These are phyloP conservation scores for Mariannaea elegans DNA, from an alignment of 2,329 filamentous ascomycete species.

Conservation along the genomic window DNA sequence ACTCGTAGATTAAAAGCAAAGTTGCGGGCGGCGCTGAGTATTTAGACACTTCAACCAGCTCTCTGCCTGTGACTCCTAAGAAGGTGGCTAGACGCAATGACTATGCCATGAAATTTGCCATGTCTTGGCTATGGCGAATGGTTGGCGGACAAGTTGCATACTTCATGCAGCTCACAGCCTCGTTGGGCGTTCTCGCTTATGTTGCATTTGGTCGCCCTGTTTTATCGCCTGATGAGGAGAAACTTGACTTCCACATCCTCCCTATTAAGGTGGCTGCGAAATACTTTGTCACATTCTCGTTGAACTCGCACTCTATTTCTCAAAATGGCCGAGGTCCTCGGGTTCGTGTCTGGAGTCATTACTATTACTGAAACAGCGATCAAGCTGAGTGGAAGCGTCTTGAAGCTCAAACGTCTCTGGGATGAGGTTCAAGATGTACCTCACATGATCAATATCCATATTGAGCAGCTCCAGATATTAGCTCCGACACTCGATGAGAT, in stretches of 20 bases:
- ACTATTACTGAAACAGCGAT: constrained; percentile 23
- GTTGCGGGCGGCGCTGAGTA: too few relatives aligned
- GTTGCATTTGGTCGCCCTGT: too few relatives aligned
- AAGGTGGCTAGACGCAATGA: too few relatives aligned
- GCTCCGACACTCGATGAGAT: not conserved
- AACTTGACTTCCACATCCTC: not conserved
- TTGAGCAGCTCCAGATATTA: constrained; percentile 4
- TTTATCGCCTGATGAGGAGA: too few relatives aligned
- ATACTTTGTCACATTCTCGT: too few relatives aligned
- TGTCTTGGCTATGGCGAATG: not conserved
- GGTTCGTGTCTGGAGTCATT: constrained; percentile 26
- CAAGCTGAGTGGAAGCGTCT: constrained; percentile 19
- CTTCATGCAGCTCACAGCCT: constrained; percentile 3
- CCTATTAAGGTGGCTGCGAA: not conserved
- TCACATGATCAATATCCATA: not conserved
- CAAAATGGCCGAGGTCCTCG: constrained; percentile 28
- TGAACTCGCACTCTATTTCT: too few relatives aligned
- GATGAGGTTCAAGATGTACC: constrained; percentile 25
- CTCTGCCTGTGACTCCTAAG: too few relatives aligned
- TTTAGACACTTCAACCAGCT: too few relatives aligned
- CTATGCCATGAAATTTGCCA: too few relatives aligned
- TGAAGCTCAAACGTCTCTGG: constrained; percentile 28
- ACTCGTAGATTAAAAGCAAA: too few relatives aligned
- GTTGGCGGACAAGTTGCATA: not conserved
- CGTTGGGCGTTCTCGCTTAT: not conserved